Base-by-base conservation (phyloP, 371 early-diverging fungal genomes). In the Thermomucor indicae-seudaticae region DNA sequence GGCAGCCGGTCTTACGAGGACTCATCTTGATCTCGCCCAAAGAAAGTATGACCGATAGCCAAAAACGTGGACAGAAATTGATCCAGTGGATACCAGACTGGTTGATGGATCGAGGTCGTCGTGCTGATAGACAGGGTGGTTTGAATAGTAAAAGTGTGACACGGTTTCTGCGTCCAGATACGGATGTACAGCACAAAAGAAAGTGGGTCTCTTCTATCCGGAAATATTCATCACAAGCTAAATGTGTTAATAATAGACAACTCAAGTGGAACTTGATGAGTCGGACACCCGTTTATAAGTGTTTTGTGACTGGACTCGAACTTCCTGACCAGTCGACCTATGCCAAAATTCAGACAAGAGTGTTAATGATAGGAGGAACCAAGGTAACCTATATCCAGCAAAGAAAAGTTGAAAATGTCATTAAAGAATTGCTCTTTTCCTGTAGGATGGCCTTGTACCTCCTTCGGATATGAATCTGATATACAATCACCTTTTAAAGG, bases 21-120 rank as follows among this genome's bases (percentile, higher is more conserved):
- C 44, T 88, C 17, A 74, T 83, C 0, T 60, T 85, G 49, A 74
- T 88, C 11, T 69, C 81, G 24, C 84, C 85, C 17, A 85, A 84
- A 59, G 78, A 69, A 2, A 37, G 58, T 6, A 62, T 83, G 28
- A 65, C 70, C 2, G 61, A 64, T n/a, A 57, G 58, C 17, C 80
- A 85, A 41, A 43, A 51, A 27, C 49, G 60, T 22, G 49, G 56
- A 8, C 61, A 68, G 35, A 53, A 63, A 16, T 53, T 55, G 27
- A 42, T 85, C 19, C 54, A 53, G 4, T 66, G 58, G 50, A 64
- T 79, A 3, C 85, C 88, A 0, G 65, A 81, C 41, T 68, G 78
- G 70, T 38, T 79, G 1, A 57, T 88, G 12, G 67, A 83, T 49
- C 47, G 75, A 7, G 65, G 72, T 4, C 69, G 88, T 0, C 58